Evolutionary conservation across 805 yeast species (phyloP).

Genomic region (Saccharomycopsis selenospora): DNA sequence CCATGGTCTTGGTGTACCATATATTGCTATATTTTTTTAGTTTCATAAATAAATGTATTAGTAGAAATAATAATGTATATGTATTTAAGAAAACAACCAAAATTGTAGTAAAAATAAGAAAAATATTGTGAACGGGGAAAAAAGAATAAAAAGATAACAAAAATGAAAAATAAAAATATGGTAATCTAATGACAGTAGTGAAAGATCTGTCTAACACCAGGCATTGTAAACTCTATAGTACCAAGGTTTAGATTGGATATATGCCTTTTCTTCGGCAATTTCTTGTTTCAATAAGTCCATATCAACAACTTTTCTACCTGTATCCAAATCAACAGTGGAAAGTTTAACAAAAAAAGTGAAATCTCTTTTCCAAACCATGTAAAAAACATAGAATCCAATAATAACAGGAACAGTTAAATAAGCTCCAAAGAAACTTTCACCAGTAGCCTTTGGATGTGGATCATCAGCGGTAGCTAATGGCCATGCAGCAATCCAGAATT

Average conservation of each 20-base stretch:
- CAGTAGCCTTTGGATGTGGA: conserved; percentile 28
- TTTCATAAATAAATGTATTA: no score
- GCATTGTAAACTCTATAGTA: conserved; percentile 45
- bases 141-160: no score
- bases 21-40: no score
- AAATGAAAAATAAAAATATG: no score
- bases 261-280: conserved; percentile 49
- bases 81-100: no score
- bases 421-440: conserved; percentile 36
- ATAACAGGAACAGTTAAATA: conserved; percentile 43
- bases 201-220: conserved; percentile 42
- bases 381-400: conserved; percentile 36
- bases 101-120: no score
- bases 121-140: no score
- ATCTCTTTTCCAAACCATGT: conserved; percentile 40
- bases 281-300: conserved; percentile 50
- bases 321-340: conserved; percentile 48
- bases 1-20: no score
- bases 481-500: conserved; percentile 42
- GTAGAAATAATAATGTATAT: no score
- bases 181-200: not conserved
- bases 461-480: conserved; percentile 32
- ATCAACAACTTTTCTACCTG: conserved; percentile 58
- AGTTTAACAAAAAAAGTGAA: conserved; percentile 39
- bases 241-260: conserved; percentile 38